Evolutionary conservation across 169 alveolate species (phyloP).

Genomic region (Cryptosporidium andersoni): DNA sequence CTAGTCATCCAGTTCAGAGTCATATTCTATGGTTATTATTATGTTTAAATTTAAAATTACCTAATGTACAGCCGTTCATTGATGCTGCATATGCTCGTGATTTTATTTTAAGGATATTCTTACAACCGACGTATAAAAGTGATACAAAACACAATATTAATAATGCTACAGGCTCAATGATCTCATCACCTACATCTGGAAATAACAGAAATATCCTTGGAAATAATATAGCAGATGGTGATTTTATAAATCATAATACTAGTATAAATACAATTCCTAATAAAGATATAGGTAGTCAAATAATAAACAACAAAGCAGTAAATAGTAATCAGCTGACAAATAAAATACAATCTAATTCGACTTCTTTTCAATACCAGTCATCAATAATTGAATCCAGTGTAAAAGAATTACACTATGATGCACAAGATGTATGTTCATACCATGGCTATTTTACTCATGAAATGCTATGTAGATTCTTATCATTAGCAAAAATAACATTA

Average conservation of each 20-base stretch:
- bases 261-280: neutral
- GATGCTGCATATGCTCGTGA: constrained; percentile 33
- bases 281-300: neutral
- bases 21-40: constrained; percentile 29
- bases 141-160: neutral
- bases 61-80: constrained; percentile 8
- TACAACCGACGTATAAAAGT: constrained; percentile 25
- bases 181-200: neutral
- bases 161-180: neutral
- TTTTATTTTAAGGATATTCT: constrained; percentile 20
- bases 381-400: constrained; percentile 5
- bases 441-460: constrained; percentile 42
- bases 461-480: constrained; percentile 45
- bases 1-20: constrained; percentile 40
- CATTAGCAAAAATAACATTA: constrained; percentile 30
- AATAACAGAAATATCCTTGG: neutral
- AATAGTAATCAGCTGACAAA: neutral
- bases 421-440: constrained; percentile 35
- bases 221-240: neutral
- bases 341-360: neutral
- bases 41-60: constrained; percentile 24
- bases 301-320: neutral
- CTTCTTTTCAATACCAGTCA: neutral
- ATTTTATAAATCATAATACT: neutral
- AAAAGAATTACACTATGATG: constrained; percentile 16